Conservation (phyloP, 495 filamentous ascomycete genomes). For the Aspergillus nidulans region DNA sequence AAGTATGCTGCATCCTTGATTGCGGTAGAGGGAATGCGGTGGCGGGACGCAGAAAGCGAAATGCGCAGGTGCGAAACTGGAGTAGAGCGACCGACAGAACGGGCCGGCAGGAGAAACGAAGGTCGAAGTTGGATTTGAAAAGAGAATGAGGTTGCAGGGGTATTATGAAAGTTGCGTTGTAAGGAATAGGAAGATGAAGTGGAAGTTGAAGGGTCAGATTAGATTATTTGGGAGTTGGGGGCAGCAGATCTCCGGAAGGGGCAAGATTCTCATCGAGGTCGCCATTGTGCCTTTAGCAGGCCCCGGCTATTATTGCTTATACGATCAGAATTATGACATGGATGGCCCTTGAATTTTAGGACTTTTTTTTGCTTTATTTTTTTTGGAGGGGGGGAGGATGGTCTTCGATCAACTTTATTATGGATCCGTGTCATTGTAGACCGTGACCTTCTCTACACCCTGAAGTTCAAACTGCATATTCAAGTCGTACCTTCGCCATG, state of each 20-base stretch:
- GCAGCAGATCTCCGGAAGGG: slow-evolving; percentile 10
- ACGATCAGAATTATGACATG: not conserved
- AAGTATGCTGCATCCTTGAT: slow-evolving; percentile 3
- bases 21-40: not conserved
- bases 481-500: not conserved
- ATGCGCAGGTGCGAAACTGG: not conserved
- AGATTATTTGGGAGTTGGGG: slow-evolving; percentile 3
- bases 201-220: not conserved
- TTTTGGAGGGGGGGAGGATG: slow-evolving; percentile 1
- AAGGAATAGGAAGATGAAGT: slow-evolving; percentile 1
- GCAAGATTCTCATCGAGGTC: not conserved
- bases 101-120: not conserved
- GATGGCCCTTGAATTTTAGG: not conserved
- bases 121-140: not conserved
- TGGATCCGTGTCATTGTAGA: slow-evolving; percentile 3
- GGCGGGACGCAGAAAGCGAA: not conserved
- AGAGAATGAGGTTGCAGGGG: not conserved
- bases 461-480: not conserved
- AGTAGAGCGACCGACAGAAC: slow-evolving; percentile 5
- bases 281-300: not conserved
- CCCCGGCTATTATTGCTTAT: slow-evolving; percentile 3
- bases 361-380: slow-evolving; percentile 3
- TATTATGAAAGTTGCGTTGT: too few relatives aligned
- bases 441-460: not conserved
- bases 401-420: slow-evolving; percentile 10